These are phyloP conservation scores for Ophiostoma australiae DNA, from an alignment of 2,329 filamentous ascomycete species.

Conservation along the genomic window DNA sequence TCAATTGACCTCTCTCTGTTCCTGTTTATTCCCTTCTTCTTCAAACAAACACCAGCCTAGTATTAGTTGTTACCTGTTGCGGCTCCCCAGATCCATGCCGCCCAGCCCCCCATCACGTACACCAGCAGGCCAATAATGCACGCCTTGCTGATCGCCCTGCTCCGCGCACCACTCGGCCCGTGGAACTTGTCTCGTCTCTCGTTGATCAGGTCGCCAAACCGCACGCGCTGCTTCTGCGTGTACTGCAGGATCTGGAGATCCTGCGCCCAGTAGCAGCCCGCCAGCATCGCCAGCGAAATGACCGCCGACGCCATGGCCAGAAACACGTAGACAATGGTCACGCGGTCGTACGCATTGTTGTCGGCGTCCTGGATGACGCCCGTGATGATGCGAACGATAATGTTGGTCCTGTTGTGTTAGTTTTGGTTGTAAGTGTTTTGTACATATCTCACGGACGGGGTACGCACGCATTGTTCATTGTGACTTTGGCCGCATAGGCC, in stretches of 20 bases:
- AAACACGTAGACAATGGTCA: conserved; percentile 1
- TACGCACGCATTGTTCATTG: conserved; percentile 4
- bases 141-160: neutral
- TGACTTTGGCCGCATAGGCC: neutral
- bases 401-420: conserved; percentile 1
- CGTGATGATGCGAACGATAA: conserved; percentile 16
- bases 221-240: conserved; percentile 13
- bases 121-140: neutral
- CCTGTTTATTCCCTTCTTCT: too few relatives aligned
- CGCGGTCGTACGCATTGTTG: conserved; percentile 6
- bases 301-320: neutral
- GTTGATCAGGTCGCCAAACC: conserved; percentile 10
- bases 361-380: conserved; percentile 14
- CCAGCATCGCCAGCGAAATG: conserved; percentile 13
- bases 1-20: too few relatives aligned
- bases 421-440: neutral
- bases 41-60: too few relatives aligned
- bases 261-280: neutral
- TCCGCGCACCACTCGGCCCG: neutral
- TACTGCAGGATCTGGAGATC: conserved; percentile 11
- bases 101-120: neutral
- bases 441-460: neutral
- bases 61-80: neutral
- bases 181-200: conserved; percentile 2
- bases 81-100: neutral